Evolutionary conservation across 192 early-diverging fungal genomes (phyloP).

Genomic region (Neocallimastix lanati): DNA sequence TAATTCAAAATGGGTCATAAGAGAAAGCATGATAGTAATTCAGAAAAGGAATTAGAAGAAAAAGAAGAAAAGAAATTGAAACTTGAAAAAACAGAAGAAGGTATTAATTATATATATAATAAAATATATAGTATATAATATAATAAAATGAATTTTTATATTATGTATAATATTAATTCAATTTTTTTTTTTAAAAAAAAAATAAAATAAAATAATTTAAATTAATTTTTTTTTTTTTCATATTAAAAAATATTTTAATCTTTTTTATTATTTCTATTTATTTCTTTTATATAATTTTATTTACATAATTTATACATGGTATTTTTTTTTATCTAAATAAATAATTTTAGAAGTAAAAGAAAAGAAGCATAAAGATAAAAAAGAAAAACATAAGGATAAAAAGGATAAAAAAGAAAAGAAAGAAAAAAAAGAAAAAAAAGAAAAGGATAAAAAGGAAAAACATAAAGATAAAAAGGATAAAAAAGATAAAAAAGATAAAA

Average conservation of each 20-base stretch:
- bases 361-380: slow-evolving; percentile 1
- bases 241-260: no score
- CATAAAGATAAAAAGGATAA: slow-evolving; percentile 12
- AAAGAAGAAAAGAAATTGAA: slow-evolving; percentile 11
- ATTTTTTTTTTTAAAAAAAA: no score
- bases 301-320: no score
- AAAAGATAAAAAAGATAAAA: not conserved
- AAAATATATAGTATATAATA: no score
- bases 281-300: no score
- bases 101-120: no score
- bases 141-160: no score
- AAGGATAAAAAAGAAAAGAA: not conserved
- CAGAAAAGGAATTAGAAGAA: slow-evolving; percentile 5
- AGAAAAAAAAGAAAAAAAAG: slow-evolving; percentile 2
- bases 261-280: no score
- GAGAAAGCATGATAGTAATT: not conserved
- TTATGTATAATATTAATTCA: no score
- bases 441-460: slow-evolving; percentile 2
- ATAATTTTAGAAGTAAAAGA: slow-evolving; percentile 7
- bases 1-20: not conserved
- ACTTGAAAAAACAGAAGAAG: slow-evolving; percentile 3
- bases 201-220: no score
- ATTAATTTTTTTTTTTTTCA: no score
- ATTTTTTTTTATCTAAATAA: no score
- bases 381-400: not conserved